A percentile compares a stretch with the other conserved stretches of the same genome.
These are phyloP conservation scores for Allodekkera sacchari DNA, from an alignment of 805 yeast species.

Conservation along the genomic window DNA sequence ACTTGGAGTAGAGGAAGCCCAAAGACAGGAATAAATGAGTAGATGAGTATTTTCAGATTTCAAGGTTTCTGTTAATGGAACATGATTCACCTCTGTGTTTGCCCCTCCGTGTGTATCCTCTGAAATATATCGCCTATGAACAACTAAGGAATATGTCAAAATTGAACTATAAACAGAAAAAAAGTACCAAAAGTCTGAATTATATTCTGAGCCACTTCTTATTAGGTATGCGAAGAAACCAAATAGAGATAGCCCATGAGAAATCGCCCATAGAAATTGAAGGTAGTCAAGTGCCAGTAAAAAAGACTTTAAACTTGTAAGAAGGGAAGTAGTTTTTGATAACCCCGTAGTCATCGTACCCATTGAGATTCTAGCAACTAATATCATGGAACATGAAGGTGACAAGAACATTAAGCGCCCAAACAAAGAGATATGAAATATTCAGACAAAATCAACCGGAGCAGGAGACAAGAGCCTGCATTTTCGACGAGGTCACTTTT, in stretches of 20 bases:
- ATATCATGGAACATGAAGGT: too few relatives aligned
- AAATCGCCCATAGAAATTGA: constrained; percentile 3
- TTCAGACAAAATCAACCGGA: too few relatives aligned
- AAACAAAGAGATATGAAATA: too few relatives aligned
- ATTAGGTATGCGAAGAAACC: constrained; percentile 11
- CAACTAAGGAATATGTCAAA: constrained; percentile 21
- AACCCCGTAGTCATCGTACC: too few relatives aligned
- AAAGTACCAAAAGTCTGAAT: constrained; percentile 19
- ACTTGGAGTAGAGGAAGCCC: constrained; percentile 27
- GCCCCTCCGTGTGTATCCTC: constrained; percentile 4
- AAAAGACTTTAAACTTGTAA: too few relatives aligned
- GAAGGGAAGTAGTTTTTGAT: too few relatives aligned
- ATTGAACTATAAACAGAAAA: constrained; percentile 17
- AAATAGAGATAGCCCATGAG: constrained; percentile 2
- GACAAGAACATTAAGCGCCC: too few relatives aligned
- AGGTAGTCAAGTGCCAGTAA: too few relatives aligned
- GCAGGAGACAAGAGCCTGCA: too few relatives aligned
- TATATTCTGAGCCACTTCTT: too few relatives aligned
- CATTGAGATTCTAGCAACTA: too few relatives aligned
- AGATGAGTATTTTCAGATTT: constrained; percentile 35
- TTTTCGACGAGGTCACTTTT: too few relatives aligned
- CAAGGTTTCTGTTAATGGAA: constrained; percentile 27
- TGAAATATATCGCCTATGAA: constrained; percentile 19
- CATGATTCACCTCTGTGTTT: constrained; percentile 1
- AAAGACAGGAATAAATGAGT: constrained; percentile 28